A percentile compares a stretch with the other conserved stretches of the same genome.
phyloP scores from a whole-genome alignment of 2,329 filamentous ascomycete species.

The Monosporascus ibericus region DNA sequence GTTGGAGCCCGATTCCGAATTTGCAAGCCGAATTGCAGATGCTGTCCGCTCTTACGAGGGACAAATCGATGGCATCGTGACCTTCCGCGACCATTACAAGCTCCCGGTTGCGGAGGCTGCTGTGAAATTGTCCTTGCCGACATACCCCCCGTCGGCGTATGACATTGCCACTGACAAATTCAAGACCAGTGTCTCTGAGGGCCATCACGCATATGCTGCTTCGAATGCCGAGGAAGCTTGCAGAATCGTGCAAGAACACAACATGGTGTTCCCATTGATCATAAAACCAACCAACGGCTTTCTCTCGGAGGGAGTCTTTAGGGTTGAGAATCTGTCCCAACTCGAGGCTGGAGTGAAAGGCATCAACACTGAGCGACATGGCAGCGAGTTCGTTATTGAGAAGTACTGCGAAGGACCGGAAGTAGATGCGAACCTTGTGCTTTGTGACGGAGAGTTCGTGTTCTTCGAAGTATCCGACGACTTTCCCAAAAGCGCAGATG shows the following conservation, averaged over 20 bases:
- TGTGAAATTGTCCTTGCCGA: conserved; percentile 14
- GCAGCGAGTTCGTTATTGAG: conserved; percentile 18
- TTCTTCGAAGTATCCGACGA: conserved; percentile 25
- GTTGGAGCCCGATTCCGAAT: conserved; percentile 15
- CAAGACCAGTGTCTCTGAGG: conserved; percentile 14
- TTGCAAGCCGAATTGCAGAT: conserved; percentile 14
- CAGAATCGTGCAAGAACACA: conserved; percentile 5
- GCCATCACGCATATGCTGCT: conserved; percentile 12
- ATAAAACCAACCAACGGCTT: conserved; percentile 21
- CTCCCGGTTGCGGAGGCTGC: conserved; percentile 16
- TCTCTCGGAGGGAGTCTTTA: conserved; percentile 21
- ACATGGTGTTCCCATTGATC: conserved; percentile 18
- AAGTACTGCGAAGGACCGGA: conserved; percentile 21
- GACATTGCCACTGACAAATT: conserved; percentile 22
- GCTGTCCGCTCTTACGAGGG: conserved; percentile 12
- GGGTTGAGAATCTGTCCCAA: conserved; percentile 11
- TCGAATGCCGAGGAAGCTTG: conserved; percentile 15
- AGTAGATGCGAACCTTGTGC: conserved; percentile 22
- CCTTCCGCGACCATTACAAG: conserved; percentile 19
- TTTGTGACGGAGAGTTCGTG: conserved; percentile 18
- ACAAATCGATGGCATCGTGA: conserved; percentile 18
- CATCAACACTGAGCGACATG: conserved; percentile 9
- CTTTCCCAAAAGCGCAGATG: conserved; percentile 21
- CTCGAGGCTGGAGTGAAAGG: conserved; percentile 3
- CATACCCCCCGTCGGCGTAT: conserved; percentile 14